A percentile compares a stretch with the other conserved stretches of the same genome.
These are phyloP conservation scores for Arthrobotrys conoides DNA, from an alignment of 2,329 filamentous ascomycete genomes.

Conservation along the genomic window DNA sequence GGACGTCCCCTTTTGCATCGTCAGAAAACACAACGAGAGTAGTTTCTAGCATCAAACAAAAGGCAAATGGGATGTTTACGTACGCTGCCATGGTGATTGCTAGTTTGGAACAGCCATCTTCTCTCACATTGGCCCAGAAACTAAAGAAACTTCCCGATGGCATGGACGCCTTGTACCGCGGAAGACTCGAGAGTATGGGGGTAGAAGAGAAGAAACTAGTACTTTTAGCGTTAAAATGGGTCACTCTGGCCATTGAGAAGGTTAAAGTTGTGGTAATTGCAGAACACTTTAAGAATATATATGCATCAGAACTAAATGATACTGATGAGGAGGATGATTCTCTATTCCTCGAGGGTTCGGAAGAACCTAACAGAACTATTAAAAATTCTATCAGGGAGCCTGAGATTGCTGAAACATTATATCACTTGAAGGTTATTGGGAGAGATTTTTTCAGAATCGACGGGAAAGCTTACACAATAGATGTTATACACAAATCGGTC, in stretches of 20 bases:
- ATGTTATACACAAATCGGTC: slow-evolving; percentile 41
- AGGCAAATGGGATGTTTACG: slow-evolving; percentile 41
- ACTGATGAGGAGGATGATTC: not conserved
- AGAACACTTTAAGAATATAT: slow-evolving; percentile 31
- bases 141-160: slow-evolving; percentile 26
- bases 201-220: slow-evolving; percentile 17
- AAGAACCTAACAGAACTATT: not conserved
- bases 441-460: slow-evolving; percentile 45
- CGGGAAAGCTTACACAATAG: slow-evolving; percentile 9
- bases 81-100: slow-evolving; percentile 38
- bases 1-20: no score
- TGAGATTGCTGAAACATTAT: slow-evolving; percentile 37
- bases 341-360: not conserved
- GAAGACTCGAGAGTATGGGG: slow-evolving; percentile 17
- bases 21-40: not conserved
- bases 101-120: slow-evolving; percentile 35
- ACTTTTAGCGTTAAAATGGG: slow-evolving; percentile 27
- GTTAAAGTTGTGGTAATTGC: slow-evolving; percentile 21
- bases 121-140: slow-evolving; percentile 17
- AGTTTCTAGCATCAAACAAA: slow-evolving; percentile 21
- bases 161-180: slow-evolving; percentile 31
- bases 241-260: slow-evolving; percentile 9
- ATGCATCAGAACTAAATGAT: not conserved
- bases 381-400: slow-evolving; percentile 14
- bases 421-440: slow-evolving; percentile 26